phyloP scores from a whole-genome alignment of 345 rosid genomes.

The Populus deltoides region DNA sequence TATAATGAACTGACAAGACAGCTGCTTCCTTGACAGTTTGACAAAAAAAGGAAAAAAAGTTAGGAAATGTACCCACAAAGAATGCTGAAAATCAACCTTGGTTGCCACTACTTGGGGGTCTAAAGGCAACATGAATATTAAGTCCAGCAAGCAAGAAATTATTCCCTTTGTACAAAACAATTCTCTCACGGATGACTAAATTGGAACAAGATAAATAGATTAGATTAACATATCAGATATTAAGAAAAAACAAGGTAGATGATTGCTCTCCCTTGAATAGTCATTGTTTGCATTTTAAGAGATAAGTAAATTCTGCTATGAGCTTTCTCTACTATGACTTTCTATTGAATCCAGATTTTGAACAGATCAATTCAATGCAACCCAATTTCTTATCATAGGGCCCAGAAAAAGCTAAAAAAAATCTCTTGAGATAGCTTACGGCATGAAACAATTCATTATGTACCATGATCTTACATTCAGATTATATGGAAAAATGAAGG shows the following conservation, averaged over 20 bases:
- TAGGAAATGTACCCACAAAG: neutral
- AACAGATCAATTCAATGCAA: slow-evolving; percentile 4
- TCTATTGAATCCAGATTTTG: neutral
- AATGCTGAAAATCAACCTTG: neutral
- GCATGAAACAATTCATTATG: slow-evolving; percentile 5
- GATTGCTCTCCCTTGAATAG: neutral
- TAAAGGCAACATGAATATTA: neutral
- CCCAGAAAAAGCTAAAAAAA: neutral
- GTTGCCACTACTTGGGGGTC: neutral
- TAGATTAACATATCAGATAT: neutral
- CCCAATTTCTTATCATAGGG: neutral
- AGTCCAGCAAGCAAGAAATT: neutral
- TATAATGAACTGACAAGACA: neutral
- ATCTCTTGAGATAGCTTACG: neutral
- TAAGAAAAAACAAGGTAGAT: neutral
- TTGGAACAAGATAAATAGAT: neutral
- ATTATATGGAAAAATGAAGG: slow-evolving; percentile 60
- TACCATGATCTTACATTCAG: slow-evolving; percentile 47
- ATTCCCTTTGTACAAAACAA: neutral
- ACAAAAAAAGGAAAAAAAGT: neutral
- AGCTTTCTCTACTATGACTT: neutral
- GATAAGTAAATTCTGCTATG: neutral
- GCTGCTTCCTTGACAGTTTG: neutral
- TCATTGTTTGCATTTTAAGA: slow-evolving; percentile 9
- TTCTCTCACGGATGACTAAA: neutral